phyloP scores from a whole-genome alignment of 2,329 filamentous ascomycete genomes.

The Neoarthrinium moseri region DNA sequence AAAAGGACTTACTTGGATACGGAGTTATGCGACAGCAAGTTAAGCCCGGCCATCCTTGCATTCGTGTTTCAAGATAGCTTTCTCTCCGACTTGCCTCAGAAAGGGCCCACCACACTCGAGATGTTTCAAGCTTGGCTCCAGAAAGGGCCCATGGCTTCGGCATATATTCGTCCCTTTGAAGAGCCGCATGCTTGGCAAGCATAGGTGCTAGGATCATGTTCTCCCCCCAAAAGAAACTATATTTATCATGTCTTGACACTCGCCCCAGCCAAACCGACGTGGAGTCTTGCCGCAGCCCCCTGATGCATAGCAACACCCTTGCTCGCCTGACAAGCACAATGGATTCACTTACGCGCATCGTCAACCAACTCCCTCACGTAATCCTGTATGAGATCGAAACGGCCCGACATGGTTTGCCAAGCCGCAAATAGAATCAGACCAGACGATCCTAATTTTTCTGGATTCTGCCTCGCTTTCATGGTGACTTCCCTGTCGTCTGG shows the following conservation, averaged over 20 bases:
- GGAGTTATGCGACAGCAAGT: too few species aligned
- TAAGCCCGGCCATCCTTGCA: conserved; percentile 2
- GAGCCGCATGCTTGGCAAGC: conserved; percentile 2
- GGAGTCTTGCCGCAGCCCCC: too few species aligned
- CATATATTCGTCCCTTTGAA: background rate
- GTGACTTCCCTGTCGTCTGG: background rate
- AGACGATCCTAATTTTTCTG: background rate
- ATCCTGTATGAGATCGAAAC: too few species aligned
- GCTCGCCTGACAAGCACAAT: too few species aligned
- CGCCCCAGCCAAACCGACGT: too few species aligned
- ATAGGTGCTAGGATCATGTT: too few species aligned
- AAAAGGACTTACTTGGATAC: too few species aligned
- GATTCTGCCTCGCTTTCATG: background rate
- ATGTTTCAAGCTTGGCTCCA: conserved; percentile 6
- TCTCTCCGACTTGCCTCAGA: background rate
- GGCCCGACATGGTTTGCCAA: background rate
- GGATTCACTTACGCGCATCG: too few species aligned
- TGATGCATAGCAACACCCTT: too few species aligned
- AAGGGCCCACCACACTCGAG: background rate
- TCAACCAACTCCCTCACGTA: too few species aligned
- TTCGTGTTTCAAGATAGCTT: conserved; percentile 1
- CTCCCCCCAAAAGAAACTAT: background rate
- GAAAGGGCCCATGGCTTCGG: background rate
- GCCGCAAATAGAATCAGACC: background rate
- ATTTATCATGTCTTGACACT: background rate